Conservation (phyloP, 1,139 yeast species). For the Sugiyamaella pinicola region DNA sequence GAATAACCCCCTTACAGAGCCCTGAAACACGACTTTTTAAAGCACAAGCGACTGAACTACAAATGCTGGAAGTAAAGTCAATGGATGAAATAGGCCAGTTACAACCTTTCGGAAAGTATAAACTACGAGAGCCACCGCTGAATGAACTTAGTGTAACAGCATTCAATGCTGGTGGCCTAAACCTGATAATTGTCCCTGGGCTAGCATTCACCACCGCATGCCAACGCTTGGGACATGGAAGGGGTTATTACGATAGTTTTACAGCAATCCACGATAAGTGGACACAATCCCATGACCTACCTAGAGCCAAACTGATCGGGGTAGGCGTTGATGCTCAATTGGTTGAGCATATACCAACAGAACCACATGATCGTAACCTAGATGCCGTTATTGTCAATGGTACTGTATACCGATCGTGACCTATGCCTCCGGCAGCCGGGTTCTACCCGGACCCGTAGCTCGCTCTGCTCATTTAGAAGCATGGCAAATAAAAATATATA, state of each 20-base stretch:
- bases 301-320: slow-evolving; percentile 52
- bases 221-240: slow-evolving; percentile 85
- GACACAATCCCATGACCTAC: slow-evolving; percentile 28
- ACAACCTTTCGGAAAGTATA: slow-evolving; percentile 68
- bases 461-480: not conserved
- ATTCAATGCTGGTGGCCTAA: slow-evolving; percentile 52
- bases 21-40: slow-evolving; percentile 24
- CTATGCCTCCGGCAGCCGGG: not conserved
- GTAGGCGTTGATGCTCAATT: slow-evolving; percentile 72
- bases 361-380: slow-evolving; percentile 67
- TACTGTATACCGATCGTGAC: slow-evolving; percentile 9
- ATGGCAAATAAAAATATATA: slow-evolving; percentile 11
- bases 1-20: slow-evolving; percentile 34
- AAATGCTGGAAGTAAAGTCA: slow-evolving; percentile 56
- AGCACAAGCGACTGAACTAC: slow-evolving; percentile 53
- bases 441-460: slow-evolving; percentile 6
- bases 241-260: slow-evolving; percentile 87
- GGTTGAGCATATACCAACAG: slow-evolving; percentile 61
- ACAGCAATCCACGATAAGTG: slow-evolving; percentile 52
- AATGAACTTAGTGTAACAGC: slow-evolving; percentile 32
- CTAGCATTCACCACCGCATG: slow-evolving; percentile 67
- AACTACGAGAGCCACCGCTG: slow-evolving; percentile 64
- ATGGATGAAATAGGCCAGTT: slow-evolving; percentile 50
- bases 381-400: slow-evolving; percentile 57
- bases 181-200: slow-evolving; percentile 80